phyloP scores from a whole-genome alignment of 495 filamentous ascomycete species.

The Penicillium arizonense region DNA sequence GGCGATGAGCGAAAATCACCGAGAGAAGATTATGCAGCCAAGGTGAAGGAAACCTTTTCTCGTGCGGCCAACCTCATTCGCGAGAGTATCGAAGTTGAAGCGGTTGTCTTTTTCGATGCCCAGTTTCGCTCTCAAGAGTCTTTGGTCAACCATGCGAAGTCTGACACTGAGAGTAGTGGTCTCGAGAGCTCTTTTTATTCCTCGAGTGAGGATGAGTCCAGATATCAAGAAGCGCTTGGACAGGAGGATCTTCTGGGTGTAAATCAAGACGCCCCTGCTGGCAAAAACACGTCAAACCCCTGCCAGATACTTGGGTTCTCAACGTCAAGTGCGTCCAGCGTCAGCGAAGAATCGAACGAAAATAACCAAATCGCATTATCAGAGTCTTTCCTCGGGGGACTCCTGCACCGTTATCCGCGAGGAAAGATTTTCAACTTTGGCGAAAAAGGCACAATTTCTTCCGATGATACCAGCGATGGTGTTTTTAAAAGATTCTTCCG shows the following conservation, averaged over 20 bases:
- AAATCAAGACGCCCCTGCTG: background rate
- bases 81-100: constrained; percentile 49
- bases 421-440: constrained; percentile 21
- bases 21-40: constrained; percentile 1
- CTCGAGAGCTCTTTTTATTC: constrained; percentile 10
- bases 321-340: constrained; percentile 11
- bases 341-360: constrained; percentile 3
- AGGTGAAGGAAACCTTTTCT: constrained; percentile 16
- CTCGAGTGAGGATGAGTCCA: constrained; percentile 11
- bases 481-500: constrained; percentile 2
- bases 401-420: constrained; percentile 14
- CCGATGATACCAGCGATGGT: constrained; percentile 11
- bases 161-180: constrained; percentile 16
- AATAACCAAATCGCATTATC: constrained; percentile 14
- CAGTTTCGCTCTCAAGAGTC: constrained; percentile 21
- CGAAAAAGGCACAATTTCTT: constrained; percentile 14
- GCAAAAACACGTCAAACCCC: constrained; percentile 6
- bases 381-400: constrained; percentile 8
- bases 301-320: constrained; percentile 20
- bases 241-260: too few species aligned
- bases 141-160: constrained; percentile 8
- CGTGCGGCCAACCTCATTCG: constrained; percentile 49
- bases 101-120: constrained; percentile 49
- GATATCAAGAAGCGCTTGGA: background rate
- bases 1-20: background rate